Conservation (phyloP, 257 asterid species). For the Marsdenia floribunda region DNA sequence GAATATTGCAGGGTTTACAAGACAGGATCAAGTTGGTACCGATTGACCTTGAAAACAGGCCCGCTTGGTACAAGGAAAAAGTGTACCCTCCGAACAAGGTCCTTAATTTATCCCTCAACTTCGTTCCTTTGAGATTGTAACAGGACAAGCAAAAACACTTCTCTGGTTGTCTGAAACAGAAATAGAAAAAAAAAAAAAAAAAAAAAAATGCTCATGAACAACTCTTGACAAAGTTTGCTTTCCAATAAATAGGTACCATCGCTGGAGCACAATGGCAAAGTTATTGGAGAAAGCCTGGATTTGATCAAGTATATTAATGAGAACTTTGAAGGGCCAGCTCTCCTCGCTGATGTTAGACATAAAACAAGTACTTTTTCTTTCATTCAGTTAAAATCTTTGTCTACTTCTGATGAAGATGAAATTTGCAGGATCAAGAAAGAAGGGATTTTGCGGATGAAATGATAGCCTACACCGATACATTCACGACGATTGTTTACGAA, state of each 20-base stretch:
- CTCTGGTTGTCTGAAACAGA: too few species aligned
- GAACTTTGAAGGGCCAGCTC: conserved; percentile 53
- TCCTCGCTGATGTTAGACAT: conserved; percentile 39
- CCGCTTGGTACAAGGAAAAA: conserved; percentile 61
- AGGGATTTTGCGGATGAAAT: conserved; percentile 52
- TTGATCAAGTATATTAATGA: conserved; percentile 42
- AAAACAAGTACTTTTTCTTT: neutral
- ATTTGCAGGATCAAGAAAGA: conserved; percentile 43
- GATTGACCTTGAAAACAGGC: conserved; percentile 47
- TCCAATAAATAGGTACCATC: conserved; percentile 48
- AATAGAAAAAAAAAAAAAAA: too few species aligned
- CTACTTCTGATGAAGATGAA: neutral
- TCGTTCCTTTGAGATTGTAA: too few species aligned
- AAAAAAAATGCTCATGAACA: too few species aligned
- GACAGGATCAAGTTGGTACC: conserved; percentile 48
- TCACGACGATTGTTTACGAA: conserved; percentile 23
- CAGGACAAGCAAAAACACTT: too few species aligned
- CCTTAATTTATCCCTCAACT: neutral
- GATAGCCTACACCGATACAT: conserved; percentile 41
- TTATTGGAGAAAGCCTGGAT: conserved; percentile 58
- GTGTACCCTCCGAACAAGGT: conserved; percentile 56
- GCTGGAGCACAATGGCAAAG: conserved; percentile 52
- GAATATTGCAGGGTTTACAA: conserved; percentile 58
- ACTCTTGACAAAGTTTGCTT: neutral
- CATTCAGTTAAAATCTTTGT: neutral